phyloP scores from a whole-genome alignment of 1,139 yeast species.

The Suhomyces yuchorum region DNA sequence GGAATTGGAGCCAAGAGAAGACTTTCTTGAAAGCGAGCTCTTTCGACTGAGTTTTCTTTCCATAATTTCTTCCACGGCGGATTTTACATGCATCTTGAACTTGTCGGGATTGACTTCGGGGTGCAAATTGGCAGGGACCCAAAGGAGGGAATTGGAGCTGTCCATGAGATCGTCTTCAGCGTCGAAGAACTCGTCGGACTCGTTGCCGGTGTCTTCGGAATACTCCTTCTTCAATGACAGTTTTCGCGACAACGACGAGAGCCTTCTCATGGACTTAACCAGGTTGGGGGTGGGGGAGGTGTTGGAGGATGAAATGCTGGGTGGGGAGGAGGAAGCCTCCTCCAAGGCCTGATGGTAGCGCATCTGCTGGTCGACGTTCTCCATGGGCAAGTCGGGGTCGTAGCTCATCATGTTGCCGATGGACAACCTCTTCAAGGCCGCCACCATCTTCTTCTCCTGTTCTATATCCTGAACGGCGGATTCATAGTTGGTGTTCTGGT shows the following conservation, averaged over 20 bases:
- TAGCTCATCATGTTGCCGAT: constrained; percentile 56
- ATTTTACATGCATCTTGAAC: constrained; percentile 78
- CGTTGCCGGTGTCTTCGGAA: constrained; percentile 9
- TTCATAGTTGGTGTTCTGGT: constrained; percentile 21
- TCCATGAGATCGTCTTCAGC: constrained; percentile 32
- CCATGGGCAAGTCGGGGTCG: constrained; percentile 58
- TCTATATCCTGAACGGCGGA: constrained; percentile 53
- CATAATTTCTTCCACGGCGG: constrained; percentile 74
- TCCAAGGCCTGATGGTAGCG: constrained; percentile 10
- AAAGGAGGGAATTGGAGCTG: constrained; percentile 47
- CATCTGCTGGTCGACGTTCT: constrained; percentile 33
- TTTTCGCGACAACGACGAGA: constrained; percentile 14
- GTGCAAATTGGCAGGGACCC: constrained; percentile 96
- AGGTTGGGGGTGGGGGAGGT: constrained; percentile 4
- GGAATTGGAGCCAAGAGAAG: constrained; percentile 27
- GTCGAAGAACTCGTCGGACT: constrained; percentile 28
- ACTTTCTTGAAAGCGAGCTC: constrained; percentile 34
- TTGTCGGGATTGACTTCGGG: constrained; percentile 94
- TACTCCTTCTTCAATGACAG: constrained; percentile 14
- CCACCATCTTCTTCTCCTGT: constrained; percentile 60
- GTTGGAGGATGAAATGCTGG: constrained; percentile 2
- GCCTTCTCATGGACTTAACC: constrained; percentile 8
- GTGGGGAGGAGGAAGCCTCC: constrained; percentile 5
- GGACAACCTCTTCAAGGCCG: constrained; percentile 57
- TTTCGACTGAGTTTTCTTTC: constrained; percentile 42